Evolutionary conservation across 1,284 basidiomycete species (phyloP).

Genomic region (Albatrellus sp.): DNA sequence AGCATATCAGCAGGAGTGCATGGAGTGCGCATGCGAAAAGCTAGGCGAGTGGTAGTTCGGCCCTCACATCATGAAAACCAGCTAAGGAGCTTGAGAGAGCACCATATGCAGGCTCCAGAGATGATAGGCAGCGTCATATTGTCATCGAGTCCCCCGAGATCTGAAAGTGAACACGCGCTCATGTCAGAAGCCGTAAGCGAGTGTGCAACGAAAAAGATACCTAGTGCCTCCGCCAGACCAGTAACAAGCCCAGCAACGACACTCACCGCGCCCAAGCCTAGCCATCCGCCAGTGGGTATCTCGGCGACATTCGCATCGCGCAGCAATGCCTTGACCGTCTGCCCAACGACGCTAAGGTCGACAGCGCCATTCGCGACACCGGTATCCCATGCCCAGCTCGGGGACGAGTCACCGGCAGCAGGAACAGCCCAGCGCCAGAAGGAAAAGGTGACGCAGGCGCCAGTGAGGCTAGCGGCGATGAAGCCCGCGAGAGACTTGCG

Average conservation of each 20-base stretch:
- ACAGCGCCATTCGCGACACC: conserved; percentile 16
- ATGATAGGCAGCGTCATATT: conserved; percentile 91
- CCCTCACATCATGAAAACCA: conserved; percentile 6
- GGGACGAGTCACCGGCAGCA: conserved; percentile 23
- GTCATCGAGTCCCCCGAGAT: conserved; percentile 83
- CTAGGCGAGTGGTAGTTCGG: no score
- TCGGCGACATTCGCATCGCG: conserved; percentile 2
- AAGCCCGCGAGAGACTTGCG: conserved; percentile 89
- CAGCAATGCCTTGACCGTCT: conserved; percentile 7
- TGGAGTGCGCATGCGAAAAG: no score
- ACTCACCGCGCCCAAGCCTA: conserved; percentile 46
- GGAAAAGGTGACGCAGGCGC: conserved; percentile 55
- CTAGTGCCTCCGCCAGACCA: conserved; percentile 75
- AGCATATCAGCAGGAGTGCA: no score
- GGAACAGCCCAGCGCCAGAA: conserved; percentile 70
- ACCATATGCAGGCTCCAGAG: conserved; percentile 74
- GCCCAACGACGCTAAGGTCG: conserved; percentile 9
- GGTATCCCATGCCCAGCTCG: conserved; percentile 44
- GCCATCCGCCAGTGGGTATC: conserved; percentile 27
- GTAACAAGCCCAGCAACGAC: conserved; percentile 66
- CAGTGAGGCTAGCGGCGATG: conserved; percentile 70
- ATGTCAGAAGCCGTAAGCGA: conserved; percentile 4
- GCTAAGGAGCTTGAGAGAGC: conserved; percentile 39
- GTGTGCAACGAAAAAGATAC: conserved; percentile 24
- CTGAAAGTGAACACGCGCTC: conserved; percentile 36